A percentile compares a stretch with the other conserved stretches of the same genome.
phyloP scores from a whole-genome alignment of 2,329 filamentous ascomycete genomes.

The Fusarium nurragi region DNA sequence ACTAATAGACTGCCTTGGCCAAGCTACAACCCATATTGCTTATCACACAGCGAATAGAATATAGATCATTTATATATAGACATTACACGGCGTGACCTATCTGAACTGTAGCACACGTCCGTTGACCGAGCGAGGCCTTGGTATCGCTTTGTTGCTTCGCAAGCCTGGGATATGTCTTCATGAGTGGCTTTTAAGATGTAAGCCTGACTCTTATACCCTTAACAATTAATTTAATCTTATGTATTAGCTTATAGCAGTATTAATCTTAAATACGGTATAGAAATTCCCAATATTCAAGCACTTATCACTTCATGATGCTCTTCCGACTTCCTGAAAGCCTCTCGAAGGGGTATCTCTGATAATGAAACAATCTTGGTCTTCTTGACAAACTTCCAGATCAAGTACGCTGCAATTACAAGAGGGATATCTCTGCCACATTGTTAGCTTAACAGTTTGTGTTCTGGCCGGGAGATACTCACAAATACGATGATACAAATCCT shows the following conservation, averaged over 20 bases:
- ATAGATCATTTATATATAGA: too few relatives aligned
- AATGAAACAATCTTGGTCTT: conserved; percentile 65
- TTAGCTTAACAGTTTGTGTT: conserved; percentile 12
- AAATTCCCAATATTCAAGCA: background rate
- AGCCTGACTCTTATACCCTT: too few relatives aligned
- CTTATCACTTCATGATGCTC: conserved; percentile 9
- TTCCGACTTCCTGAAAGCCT: conserved; percentile 53
- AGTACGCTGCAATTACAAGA: conserved; percentile 64
- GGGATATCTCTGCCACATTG: conserved; percentile 62
- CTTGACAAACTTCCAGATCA: conserved; percentile 73
- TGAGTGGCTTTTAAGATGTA: too few relatives aligned
- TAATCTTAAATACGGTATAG: too few relatives aligned
- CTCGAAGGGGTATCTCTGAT: conserved; percentile 60
- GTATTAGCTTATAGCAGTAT: background rate
- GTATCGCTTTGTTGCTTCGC: too few relatives aligned
- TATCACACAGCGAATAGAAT: too few relatives aligned
- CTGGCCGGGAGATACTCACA: conserved; percentile 56
- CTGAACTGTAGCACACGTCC: too few relatives aligned
- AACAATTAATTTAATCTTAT: background rate
- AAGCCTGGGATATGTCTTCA: too few relatives aligned
- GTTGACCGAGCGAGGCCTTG: too few relatives aligned
- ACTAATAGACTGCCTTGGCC: too few relatives aligned
- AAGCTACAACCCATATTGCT: too few relatives aligned
- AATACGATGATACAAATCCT: conserved; percentile 68
- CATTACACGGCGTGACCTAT: too few relatives aligned